A percentile compares a stretch with the other conserved stretches of the same genome.
Conservation (phyloP, 1,284 basidiomycete genomes). For the Heterobasidion irregulare region DNA sequence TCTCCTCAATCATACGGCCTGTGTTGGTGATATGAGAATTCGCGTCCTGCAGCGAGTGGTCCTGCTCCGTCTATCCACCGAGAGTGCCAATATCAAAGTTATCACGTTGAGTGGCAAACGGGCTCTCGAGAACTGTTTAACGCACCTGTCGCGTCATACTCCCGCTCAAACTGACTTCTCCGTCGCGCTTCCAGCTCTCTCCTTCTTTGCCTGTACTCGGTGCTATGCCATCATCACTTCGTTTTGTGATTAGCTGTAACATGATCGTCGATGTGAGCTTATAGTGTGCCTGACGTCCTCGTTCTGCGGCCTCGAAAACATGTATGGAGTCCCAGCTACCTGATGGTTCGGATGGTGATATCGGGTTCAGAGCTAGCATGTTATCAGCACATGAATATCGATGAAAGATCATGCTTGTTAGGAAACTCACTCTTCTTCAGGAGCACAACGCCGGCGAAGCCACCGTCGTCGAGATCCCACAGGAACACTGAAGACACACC, state of each 20-base stretch:
- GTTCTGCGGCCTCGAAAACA: constrained; percentile 90
- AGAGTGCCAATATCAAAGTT: not conserved
- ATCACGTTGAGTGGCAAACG: not conserved
- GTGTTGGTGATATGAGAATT: constrained; percentile 88
- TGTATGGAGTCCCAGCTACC: constrained; percentile 98
- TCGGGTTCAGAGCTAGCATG: constrained; percentile 48
- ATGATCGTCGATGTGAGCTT: constrained; percentile 97
- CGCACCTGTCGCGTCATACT: constrained; percentile 94
- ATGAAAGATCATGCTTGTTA: not conserved
- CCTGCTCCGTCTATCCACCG: constrained; percentile 67
- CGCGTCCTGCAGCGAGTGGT: constrained; percentile 71
- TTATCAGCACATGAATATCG: not conserved
- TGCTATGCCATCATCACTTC: constrained; percentile 15
- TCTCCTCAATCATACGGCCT: constrained; percentile 94
- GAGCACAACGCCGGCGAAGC: constrained; percentile 94
- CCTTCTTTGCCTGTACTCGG: constrained; percentile 18
- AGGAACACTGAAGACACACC: constrained; percentile 97
- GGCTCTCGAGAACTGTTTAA: constrained; percentile 4
- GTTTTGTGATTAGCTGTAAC: constrained; percentile 80
- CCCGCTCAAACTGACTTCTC: constrained; percentile 82
- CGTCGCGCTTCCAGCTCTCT: constrained; percentile 44
- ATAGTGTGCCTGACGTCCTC: constrained; percentile 89
- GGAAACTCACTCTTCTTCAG: constrained; percentile 86
- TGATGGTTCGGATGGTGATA: constrained; percentile 48
- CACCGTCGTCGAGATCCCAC: constrained; percentile 96